Conservation (phyloP, 352 stramenopile genomes). For the Pythium inflatum region DNA sequence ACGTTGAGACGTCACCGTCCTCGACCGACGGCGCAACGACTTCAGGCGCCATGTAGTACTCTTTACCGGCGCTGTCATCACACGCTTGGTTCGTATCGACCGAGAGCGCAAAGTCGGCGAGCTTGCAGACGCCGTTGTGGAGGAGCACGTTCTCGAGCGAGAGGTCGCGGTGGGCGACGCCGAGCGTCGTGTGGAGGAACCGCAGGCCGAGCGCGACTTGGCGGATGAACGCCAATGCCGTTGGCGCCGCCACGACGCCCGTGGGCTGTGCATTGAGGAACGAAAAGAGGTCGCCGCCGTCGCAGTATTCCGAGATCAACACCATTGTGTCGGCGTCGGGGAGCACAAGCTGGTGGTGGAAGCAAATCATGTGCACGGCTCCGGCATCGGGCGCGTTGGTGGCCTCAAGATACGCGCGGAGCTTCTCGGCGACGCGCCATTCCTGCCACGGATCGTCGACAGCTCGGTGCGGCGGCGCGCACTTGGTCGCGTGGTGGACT, state of each 20-base stretch:
- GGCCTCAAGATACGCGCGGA: no score
- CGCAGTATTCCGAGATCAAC: conserved; percentile 84
- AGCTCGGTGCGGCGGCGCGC: no score
- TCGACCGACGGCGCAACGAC: conserved; percentile 67
- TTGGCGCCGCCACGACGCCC: conserved; percentile 44
- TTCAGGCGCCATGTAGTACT: conserved; percentile 98
- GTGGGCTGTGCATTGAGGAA: conserved; percentile 42
- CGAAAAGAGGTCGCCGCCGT: conserved; percentile 73
- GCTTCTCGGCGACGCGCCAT: no score
- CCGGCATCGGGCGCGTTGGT: no score
- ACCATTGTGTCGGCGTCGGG: no score
- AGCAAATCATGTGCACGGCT: no score
- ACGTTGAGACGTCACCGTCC: no score
- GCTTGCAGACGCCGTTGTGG: conserved; percentile 53
- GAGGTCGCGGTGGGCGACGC: conserved; percentile 93
- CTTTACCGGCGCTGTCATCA: conserved; percentile 85
- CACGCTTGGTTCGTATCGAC: conserved; percentile 58
- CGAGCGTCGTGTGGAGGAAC: conserved; percentile 69
- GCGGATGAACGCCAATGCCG: conserved; percentile 58
- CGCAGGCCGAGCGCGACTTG: conserved; percentile 70
- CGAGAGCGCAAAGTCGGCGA: conserved; percentile 76
- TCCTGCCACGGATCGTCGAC: no score
- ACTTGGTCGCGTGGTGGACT: no score
- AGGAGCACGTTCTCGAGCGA: conserved; percentile 98
- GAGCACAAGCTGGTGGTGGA: no score